Percentiles rank a stretch among this genome's conserved stretches.
phyloP scores from a whole-genome alignment of 345 rosid genomes.

The Eucalyptus albens region DNA sequence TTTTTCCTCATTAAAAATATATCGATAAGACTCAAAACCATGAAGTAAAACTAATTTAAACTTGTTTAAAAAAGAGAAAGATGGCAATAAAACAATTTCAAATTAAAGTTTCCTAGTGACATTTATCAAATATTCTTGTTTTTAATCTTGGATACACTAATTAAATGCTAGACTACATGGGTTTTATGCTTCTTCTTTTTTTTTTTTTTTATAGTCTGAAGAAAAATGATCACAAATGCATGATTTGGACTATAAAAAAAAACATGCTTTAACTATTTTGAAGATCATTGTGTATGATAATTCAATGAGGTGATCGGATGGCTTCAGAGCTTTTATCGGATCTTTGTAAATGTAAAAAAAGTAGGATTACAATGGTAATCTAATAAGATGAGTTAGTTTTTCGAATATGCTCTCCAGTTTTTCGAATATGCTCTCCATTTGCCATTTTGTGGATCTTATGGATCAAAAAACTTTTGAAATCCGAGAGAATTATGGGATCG shows the following conservation, averaged over 20 bases:
- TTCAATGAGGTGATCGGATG: neutral
- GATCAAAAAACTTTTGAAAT: neutral
- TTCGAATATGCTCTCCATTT: neutral
- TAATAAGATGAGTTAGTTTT: neutral
- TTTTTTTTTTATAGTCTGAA: neutral
- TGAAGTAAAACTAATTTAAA: neutral
- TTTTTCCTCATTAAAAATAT: neutral
- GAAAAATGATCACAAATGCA: neutral
- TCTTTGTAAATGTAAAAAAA: neutral
- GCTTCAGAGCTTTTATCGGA: neutral
- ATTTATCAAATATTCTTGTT: fast-evolving
- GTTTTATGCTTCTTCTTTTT: neutral
- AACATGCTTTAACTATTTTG: neutral
- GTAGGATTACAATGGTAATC: neutral
- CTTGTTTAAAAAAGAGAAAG: neutral
- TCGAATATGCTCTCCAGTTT: neutral
- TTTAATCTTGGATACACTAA: neutral
- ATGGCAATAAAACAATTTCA: neutral
- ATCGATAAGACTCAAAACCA: neutral
- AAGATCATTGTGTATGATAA: neutral
- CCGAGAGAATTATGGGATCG: neutral
- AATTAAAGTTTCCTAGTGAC: neutral
- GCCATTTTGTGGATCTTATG: neutral
- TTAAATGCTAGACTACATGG: neutral
- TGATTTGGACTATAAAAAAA: neutral